Percentiles rank a stretch among this genome's conserved stretches.
These are phyloP conservation scores for Clavariopsis aquatica DNA, from an alignment of 495 filamentous ascomycete genomes.

Conservation along the genomic window DNA sequence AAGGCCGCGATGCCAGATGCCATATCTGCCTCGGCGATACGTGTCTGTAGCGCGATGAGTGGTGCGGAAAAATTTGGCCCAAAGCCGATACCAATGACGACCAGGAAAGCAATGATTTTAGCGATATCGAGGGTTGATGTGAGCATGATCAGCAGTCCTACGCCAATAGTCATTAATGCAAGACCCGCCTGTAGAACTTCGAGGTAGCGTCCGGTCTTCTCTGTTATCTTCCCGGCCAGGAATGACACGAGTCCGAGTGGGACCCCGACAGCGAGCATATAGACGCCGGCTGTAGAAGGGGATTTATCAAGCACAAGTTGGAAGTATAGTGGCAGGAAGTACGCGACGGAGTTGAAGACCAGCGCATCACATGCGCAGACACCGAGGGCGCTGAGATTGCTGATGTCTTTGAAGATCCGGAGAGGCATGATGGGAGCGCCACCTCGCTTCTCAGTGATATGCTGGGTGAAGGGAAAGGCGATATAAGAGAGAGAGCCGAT, in stretches of 20 bases:
- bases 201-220: conserved; percentile 31
- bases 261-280: conserved; percentile 32
- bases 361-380: conserved; percentile 36
- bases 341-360: conserved; percentile 40
- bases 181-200: conserved; percentile 31
- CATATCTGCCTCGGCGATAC: conserved; percentile 46
- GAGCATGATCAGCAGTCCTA: conserved; percentile 34
- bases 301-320: conserved; percentile 29
- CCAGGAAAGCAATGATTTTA: conserved; percentile 56
- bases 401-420: conserved; percentile 32
- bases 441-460: conserved; percentile 1
- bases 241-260: conserved; percentile 30
- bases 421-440: conserved; percentile 35
- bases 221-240: conserved; percentile 28
- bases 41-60: conserved; percentile 60
- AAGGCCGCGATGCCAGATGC: conserved; percentile 36
- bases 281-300: conserved; percentile 34
- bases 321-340: conserved; percentile 42
- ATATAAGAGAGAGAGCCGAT: conserved; percentile 19
- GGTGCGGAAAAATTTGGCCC: conserved; percentile 62
- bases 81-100: conserved; percentile 57
- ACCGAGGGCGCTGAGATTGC: conserved; percentile 26
- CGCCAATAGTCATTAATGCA: conserved; percentile 36
- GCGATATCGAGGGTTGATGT: conserved; percentile 43
- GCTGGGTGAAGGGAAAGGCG: conserved; percentile 28